Evolutionary conservation across 176 grass and related monocot genomes (phyloP), one percentile per base, ranked within the genome.

Genomic region (Neostapfia colusana): DNA sequence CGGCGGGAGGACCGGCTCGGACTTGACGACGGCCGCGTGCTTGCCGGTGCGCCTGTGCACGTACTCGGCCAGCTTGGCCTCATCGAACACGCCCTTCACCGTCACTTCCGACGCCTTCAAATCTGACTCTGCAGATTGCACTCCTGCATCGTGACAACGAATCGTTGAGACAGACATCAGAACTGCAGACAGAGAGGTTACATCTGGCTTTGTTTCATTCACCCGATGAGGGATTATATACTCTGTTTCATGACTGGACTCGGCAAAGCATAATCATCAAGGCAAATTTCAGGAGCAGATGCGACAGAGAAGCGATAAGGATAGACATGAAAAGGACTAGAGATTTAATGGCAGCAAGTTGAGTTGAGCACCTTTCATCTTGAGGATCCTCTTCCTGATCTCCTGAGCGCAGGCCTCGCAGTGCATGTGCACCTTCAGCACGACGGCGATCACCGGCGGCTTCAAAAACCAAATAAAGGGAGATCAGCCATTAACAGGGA

Each of bases 361-460:
- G 31, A 31, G 31, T 31, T 23, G 70, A 20, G 26, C 43, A 98
- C 95, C 89, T 94, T 98, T 94, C 91, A 94, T 92, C 79, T 86
- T 93, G 38, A 88, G 85, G 73, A 97, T 94, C 57, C 73, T 92
- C 72, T 90, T 97, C 73, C 69, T 86, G 37, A 94, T 97, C 44
- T 65, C 82, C 49, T 88, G 87, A 26, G 91, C 84, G 50, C 91
- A 97, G n/a, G 85, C 89, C 81, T 97, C 86, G 65, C 91, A 88
- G 38, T 97, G 95, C 89, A 93, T 91, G 79, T 91, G 85, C 64
- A 97, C 89, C 86, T 93, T 94, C 36, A 94, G 77, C 72, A 92
- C 84, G 3, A 89, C 91, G 0, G 75, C 31, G 53, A 94, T 82
- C 82, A 92, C 91, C 13, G 81, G 53, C 3, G 87, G 84, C 95